Conservation (phyloP, 331 rosid species). For the Ulmus americana region DNA sequence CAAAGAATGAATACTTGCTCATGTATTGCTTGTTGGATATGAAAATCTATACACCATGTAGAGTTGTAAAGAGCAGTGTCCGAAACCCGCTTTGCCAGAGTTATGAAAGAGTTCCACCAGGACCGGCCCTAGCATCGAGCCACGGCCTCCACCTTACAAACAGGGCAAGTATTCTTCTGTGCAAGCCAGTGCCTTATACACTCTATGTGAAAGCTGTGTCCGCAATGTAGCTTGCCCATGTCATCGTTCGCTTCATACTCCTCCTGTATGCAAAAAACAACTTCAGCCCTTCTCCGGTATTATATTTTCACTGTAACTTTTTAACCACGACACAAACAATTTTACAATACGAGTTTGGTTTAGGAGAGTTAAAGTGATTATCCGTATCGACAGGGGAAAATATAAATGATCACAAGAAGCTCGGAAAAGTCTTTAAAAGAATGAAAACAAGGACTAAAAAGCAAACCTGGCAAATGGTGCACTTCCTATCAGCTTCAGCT, state of each 20-base stretch:
- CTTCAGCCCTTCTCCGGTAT: too few relatives aligned
- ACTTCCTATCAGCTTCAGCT: slow-evolving; percentile 52
- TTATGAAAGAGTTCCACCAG: background rate
- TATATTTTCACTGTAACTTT: too few relatives aligned
- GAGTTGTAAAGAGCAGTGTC: slow-evolving; percentile 14
- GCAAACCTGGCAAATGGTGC: slow-evolving; percentile 89
- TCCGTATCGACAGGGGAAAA: too few relatives aligned
- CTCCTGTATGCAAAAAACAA: slow-evolving; percentile 46
- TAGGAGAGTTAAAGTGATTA: too few relatives aligned
- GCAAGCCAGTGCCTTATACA: slow-evolving; percentile 86
- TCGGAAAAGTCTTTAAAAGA: too few relatives aligned
- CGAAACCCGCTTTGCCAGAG: slow-evolving; percentile 1
- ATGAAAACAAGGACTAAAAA: background rate
- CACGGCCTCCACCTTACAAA: slow-evolving; percentile 69
- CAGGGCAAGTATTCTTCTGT: slow-evolving; percentile 82
- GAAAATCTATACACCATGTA: slow-evolving; percentile 55
- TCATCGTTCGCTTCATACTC: slow-evolving; percentile 80
- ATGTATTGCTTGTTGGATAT: slow-evolving; percentile 29
- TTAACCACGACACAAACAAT: too few relatives aligned
- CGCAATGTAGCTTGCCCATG: slow-evolving; percentile 78
- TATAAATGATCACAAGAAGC: too few relatives aligned
- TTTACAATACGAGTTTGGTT: too few relatives aligned
- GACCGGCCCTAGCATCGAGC: slow-evolving; percentile 30
- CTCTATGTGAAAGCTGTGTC: slow-evolving; percentile 65
- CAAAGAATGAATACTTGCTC: slow-evolving; percentile 42